Percentiles rank a stretch among this genome's conserved stretches.
These are phyloP conservation scores for Teratosphaeria epicoccoides DNA, from an alignment of 2,329 filamentous ascomycete species.

Conservation along the genomic window DNA sequence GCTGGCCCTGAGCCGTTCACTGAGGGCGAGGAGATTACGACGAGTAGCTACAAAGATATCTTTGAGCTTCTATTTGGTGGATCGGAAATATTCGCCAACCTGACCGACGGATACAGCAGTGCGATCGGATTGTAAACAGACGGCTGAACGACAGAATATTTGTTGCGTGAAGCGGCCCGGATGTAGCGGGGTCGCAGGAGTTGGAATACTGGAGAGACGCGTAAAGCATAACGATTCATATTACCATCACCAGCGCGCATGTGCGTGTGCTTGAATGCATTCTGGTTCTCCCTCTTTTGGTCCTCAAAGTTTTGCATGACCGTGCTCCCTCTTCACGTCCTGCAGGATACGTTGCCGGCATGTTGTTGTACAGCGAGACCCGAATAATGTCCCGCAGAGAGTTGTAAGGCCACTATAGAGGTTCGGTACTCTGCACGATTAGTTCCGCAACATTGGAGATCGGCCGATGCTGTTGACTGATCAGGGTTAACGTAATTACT, in stretches of 20 bases:
- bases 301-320: neutral
- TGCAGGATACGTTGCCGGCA: neutral
- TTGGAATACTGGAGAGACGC: neutral
- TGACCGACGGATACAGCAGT: slow-evolving; percentile 14
- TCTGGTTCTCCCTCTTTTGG: neutral
- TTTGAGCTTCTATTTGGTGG: slow-evolving; percentile 17
- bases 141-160: neutral
- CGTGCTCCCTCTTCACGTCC: neutral
- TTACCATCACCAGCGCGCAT: neutral
- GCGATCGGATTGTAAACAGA: slow-evolving; percentile 14
- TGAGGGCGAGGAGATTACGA: slow-evolving; percentile 13
- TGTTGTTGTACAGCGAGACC: too few species aligned
- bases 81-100: slow-evolving; percentile 18
- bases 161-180: neutral
- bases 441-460: too few species aligned
- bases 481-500: too few species aligned
- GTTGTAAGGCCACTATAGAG: too few species aligned
- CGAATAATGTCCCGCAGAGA: too few species aligned
- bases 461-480: too few species aligned
- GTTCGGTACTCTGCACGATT: too few species aligned
- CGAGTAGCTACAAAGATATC: slow-evolving; percentile 11
- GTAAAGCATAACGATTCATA: neutral
- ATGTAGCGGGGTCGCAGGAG: neutral
- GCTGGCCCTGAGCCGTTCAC: slow-evolving; percentile 12
- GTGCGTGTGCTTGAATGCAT: neutral